Evolutionary conservation across 331 rosid genomes (phyloP), one percentile per base, ranked within the genome.

Genomic region (Prunus yedoensis): DNA sequence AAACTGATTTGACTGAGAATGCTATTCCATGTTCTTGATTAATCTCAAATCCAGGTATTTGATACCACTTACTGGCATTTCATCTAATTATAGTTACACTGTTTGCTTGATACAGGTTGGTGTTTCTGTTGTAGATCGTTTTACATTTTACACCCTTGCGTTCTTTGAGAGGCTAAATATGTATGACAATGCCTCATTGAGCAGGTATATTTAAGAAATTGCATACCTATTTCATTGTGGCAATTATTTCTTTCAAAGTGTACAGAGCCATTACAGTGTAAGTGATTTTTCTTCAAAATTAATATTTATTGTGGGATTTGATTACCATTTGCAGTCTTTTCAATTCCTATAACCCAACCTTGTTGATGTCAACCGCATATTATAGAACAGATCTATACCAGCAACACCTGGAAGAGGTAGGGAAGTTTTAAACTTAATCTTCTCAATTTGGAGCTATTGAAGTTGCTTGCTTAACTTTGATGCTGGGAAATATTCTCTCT

Each of bases 91-190:
- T 52, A 47, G 5, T 27, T 18, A 18, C 59, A 17, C 47, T 57
- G 45, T 69, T 69, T 68, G 47, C 32, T 46, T 70, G 23, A 78
- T 76, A 51, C 86, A 90, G 99, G 92, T 94, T 78, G 97, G 99
- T 52, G 99, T 94, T 66, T 92, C 96, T 21, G 99, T 94, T 74
- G 97, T 94, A 32, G 99, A 94, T 78, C 96, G 99, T 75, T 92
- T 89, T 79, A 94, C 99, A 10, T 92, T 78, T 77, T 92, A 90
- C 88, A 92, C 97, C 2, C 96, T 92, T 47, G 91, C 92, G 62
- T 92, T 94, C 85, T 94, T 94, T 77, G 97, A 94, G 91, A 88
- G 77, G 82, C 88, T 94, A 74, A 94, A 91, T 84, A 92, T 94
- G 92, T 87, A 90, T 77, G 97, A 89, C 80, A 90, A 94, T 81